phyloP scores from a whole-genome alignment of 306 rosid species.

The Vigna radiata region DNA sequence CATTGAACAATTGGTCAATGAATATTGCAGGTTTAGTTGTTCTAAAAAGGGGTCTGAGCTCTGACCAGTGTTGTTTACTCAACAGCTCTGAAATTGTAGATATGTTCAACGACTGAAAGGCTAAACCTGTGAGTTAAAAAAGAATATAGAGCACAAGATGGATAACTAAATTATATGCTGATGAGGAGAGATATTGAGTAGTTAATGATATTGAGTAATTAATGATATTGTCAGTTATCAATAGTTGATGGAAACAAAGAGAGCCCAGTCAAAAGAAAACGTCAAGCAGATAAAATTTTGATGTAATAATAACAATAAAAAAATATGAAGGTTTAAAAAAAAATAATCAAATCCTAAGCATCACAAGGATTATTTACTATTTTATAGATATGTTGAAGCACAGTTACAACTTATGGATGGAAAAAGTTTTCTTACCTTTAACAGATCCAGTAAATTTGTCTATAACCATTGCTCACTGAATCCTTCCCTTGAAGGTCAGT shows the following conservation, averaged over 20 bases:
- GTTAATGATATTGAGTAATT: background rate
- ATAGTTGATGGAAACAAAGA: background rate
- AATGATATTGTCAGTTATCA: background rate
- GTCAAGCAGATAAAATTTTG: too few species aligned
- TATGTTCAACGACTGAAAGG: conserved; percentile 36
- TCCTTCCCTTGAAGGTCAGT: conserved; percentile 22
- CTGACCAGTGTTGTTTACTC: conserved; percentile 75
- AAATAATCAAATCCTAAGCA: background rate
- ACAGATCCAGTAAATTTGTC: conserved; percentile 31
- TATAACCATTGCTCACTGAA: conserved; percentile 26
- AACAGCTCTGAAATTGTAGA: conserved; percentile 60
- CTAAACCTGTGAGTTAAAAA: conserved; percentile 41
- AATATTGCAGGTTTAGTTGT: conserved; percentile 46
- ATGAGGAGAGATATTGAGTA: background rate
- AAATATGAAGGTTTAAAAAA: too few species aligned
- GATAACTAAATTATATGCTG: background rate
- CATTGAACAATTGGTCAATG: conserved; percentile 60
- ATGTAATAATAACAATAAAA: too few species aligned
- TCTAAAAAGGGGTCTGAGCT: conserved; percentile 64
- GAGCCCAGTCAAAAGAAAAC: background rate
- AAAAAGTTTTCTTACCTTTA: conserved; percentile 15
- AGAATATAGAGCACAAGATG: background rate
- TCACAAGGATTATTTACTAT: too few species aligned
- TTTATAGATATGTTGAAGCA: background rate
- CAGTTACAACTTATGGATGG: background rate